Evolutionary conservation across 805 yeast species (phyloP).

Genomic region (Candida fluviatilis): DNA sequence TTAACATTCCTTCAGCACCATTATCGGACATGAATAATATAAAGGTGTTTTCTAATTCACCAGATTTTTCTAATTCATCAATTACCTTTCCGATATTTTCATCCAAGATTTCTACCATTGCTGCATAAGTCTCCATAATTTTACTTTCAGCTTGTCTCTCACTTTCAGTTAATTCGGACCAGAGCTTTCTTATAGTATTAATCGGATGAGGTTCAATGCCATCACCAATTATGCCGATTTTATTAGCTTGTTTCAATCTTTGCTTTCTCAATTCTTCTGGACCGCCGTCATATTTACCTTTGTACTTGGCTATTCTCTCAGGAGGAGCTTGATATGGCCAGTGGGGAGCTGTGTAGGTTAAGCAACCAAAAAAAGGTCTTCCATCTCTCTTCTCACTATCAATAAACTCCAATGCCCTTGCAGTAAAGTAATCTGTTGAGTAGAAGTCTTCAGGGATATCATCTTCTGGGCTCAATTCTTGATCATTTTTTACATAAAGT

Average conservation of each 20-base stretch:
- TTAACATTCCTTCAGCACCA: conserved; percentile 60
- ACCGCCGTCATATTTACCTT: conserved; percentile 45
- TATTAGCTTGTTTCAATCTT: conserved; percentile 37
- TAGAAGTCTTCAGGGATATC: conserved; percentile 46
- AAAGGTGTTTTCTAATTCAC: conserved; percentile 51
- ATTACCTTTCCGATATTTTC: conserved; percentile 47
- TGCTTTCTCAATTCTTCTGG: conserved; percentile 39
- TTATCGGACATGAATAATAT: conserved; percentile 60
- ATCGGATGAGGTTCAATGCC: conserved; percentile 43
- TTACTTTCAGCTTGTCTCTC: conserved; percentile 36
- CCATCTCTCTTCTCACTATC: conserved; percentile 25
- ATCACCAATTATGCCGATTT: conserved; percentile 44
- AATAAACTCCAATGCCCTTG: conserved; percentile 37
- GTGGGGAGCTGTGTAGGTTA: conserved; percentile 63
- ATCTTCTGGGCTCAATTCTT: conserved; percentile 28
- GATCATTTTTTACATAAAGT: conserved; percentile 37
- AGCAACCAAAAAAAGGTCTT: conserved; percentile 51
- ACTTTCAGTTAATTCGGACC: conserved; percentile 39
- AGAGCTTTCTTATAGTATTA: conserved; percentile 38
- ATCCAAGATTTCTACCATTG: conserved; percentile 58
- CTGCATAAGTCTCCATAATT: conserved; percentile 58
- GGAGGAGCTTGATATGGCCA: conserved; percentile 64
- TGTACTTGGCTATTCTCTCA: conserved; percentile 43
- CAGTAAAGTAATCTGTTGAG: conserved; percentile 42
- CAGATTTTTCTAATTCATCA: conserved; percentile 34